phyloP scores from a whole-genome alignment of 257 asterid species.

The Solanum pennellii region DNA sequence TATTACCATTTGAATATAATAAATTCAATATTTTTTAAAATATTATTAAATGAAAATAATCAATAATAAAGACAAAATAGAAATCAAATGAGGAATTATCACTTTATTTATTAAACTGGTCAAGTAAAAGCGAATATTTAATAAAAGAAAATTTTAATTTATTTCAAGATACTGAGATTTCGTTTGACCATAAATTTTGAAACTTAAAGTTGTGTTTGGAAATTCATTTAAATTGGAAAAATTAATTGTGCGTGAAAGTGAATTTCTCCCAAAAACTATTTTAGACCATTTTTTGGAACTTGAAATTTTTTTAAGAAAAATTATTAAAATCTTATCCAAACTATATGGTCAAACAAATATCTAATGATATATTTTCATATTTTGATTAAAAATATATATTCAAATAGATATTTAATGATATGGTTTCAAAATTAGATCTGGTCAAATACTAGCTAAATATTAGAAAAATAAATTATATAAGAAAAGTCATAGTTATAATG shows the following conservation, averaged over 20 bases:
- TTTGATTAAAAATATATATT: too few species aligned
- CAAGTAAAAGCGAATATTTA: too few species aligned
- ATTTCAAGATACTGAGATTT: background rate
- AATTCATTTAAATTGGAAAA: background rate
- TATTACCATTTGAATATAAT: too few species aligned
- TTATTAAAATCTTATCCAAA: background rate
- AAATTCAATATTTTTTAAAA: too few species aligned
- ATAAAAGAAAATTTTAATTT: background rate
- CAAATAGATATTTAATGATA: too few species aligned
- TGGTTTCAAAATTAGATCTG: background rate
- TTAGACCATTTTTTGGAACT: background rate
- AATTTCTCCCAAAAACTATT: background rate
- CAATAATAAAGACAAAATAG: too few species aligned
- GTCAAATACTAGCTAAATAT: background rate
- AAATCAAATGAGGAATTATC: too few species aligned
- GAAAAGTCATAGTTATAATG: background rate
- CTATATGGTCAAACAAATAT: background rate
- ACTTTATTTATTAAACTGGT: too few species aligned
- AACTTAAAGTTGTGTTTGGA: background rate
- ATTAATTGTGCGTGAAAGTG: background rate
- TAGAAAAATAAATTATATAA: background rate
- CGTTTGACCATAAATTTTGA: background rate
- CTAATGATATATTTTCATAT: too few species aligned
- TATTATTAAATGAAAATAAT: too few species aligned
- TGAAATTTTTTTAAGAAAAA: background rate